Percentiles rank a stretch among this genome's conserved stretches.
Evolutionary conservation across 371 early-diverging fungal genomes (phyloP).

Genomic region (Haplosporangium sp.): DNA sequence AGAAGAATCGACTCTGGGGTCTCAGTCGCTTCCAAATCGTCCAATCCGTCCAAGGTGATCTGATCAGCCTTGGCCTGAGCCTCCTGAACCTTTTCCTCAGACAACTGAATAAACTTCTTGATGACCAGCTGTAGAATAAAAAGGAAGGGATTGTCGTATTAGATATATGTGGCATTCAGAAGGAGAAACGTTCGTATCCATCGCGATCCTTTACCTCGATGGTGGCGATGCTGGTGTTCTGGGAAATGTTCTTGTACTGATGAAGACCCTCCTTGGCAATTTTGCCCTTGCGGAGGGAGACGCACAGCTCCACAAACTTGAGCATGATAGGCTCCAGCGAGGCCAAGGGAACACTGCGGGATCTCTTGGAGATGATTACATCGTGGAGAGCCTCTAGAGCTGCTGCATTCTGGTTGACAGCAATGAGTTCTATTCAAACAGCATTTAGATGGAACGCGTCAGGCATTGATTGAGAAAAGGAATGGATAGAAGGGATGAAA

Average conservation of each 20-base stretch:
- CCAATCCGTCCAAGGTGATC: slow-evolving; percentile 83
- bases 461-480: not conserved
- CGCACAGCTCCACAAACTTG: slow-evolving; percentile 93
- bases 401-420: slow-evolving; percentile 86
- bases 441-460: not conserved
- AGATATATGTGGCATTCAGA: not conserved
- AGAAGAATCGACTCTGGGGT: slow-evolving; percentile 96
- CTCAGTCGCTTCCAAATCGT: slow-evolving; percentile 95
- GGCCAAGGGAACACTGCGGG: slow-evolving; percentile 81
- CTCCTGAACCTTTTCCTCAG: slow-evolving; percentile 89
- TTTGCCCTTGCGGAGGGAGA: slow-evolving; percentile 89
- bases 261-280: slow-evolving; percentile 95
- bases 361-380: slow-evolving; percentile 88
- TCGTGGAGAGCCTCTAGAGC: slow-evolving; percentile 94
- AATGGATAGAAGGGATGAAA: not conserved
- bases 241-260: slow-evolving; percentile 97
- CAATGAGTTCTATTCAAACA: slow-evolving; percentile 82
- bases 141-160: not conserved
- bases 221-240: slow-evolving; percentile 90
- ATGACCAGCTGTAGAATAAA: slow-evolving; percentile 71
- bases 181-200: not conserved
- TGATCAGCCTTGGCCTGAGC: slow-evolving; percentile 95
- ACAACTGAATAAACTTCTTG: slow-evolving; percentile 84
- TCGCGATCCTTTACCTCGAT: slow-evolving; percentile 74
- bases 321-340: slow-evolving; percentile 93